Evolutionary conservation across 2,329 filamentous ascomycete species (phyloP).

Genomic region (Cordyceps fumosorosea): DNA sequence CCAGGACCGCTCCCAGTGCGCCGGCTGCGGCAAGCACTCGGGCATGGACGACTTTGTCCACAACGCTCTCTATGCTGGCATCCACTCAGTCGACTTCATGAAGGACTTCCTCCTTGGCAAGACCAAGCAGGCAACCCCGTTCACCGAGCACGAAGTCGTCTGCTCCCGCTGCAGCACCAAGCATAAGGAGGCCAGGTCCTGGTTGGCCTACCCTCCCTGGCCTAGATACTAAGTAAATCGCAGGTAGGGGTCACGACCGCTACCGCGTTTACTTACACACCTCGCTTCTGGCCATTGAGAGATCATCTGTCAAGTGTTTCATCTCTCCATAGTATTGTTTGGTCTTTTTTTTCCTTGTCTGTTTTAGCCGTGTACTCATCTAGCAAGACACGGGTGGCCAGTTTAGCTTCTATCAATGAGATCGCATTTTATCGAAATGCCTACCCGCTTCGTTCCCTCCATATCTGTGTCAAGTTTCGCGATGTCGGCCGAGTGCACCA

Average conservation of each 20-base stretch:
- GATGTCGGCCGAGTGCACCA: no score
- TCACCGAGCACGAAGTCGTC: not conserved
- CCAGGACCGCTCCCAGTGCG: constrained; percentile 10
- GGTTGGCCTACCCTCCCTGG: not conserved
- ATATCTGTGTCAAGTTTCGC: no score
- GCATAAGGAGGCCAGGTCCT: not conserved
- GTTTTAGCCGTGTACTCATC: not conserved
- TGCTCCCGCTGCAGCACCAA: constrained; percentile 11
- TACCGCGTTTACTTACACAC: not conserved
- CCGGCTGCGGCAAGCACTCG: constrained; percentile 9
- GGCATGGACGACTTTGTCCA: constrained; percentile 12
- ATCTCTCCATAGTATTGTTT: not conserved
- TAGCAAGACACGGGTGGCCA: not conserved
- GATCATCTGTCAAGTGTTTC: not conserved
- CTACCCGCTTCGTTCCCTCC: no score
- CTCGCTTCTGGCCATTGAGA: not conserved
- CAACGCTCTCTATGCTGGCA: constrained; percentile 11
- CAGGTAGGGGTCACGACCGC: no score
- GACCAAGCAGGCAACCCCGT: not conserved
- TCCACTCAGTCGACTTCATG: constrained; percentile 11
- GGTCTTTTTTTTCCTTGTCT: no score
- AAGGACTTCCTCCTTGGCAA: not conserved
- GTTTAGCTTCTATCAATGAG: not conserved
- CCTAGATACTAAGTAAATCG: not conserved
- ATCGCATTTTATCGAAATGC: not conserved